Evolutionary conservation across 2,329 filamentous ascomycete species (phyloP), one percentile per base, ranked within the genome.

Genomic region (Trichophyton benhamiae): DNA sequence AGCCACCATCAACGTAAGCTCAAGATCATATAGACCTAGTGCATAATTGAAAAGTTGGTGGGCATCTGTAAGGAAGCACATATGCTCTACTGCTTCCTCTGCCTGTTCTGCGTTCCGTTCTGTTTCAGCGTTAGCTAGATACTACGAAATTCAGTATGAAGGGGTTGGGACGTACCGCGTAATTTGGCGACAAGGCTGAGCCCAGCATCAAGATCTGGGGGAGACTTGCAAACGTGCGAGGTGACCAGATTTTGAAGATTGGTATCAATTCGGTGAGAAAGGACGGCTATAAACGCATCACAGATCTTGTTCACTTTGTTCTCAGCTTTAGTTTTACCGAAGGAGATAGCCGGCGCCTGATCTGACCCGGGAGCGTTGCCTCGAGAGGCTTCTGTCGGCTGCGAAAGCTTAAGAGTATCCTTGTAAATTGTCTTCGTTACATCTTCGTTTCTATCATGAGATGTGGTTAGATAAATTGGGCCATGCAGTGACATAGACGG

Each of bases 51-150:
- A 99, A 0, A 99, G 82, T 44, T 86, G 85, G 72, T 96, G 95
- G 53, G 95, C 87, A 73, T 99, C 94, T 0, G 91, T 89, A 48
- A 99, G 81, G 79, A 99, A 99, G 79, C 91, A 97, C 63, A 99
- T 96, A 70, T 99, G 94, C 71, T 96, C 91, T 22, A 96, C 87
- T 0, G 92, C 92, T 72, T 87, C 87, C 67, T 97, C 92, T 0
- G 90, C 89, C 66, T 91, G 80, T 59, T 85, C 82, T 48, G 84
- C 78, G 58, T 87, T 83, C 66, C 87, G 82, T 61, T 82, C 80
- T 76, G 57, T 60, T 49, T 17, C 22, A 46, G 3, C 3, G 17
- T 13, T 11, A 36, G 17, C 27, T 49, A 59, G 22, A 48, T 30
- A 8, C 8, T 17, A 42, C 15, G 5, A 49, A 46, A 38, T 13